Base-by-base conservation (phyloP, 306 rosid species). In the Lathyrus oleraceus region DNA sequence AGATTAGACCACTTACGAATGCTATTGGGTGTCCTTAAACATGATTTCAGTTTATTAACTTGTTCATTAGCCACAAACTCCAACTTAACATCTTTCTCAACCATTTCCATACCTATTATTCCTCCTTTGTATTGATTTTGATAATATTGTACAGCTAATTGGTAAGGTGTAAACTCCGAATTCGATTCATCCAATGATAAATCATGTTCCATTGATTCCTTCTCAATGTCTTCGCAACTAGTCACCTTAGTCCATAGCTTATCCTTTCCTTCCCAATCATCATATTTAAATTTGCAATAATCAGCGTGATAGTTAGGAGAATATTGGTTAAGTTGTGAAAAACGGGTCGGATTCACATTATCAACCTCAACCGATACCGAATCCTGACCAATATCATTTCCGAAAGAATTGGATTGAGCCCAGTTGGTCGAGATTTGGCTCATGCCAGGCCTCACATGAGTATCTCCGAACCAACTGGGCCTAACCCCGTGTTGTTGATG, bases 21-120 rank as follows among this genome's bases (percentile, higher is more conserved):
- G 44, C 87, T 81, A 9, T 76, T 78, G 1, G 83, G 79, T 76
- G 64, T 83, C 59, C 82, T 82, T 35, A 85, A 21, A 81, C 91
- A 85, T 8, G 93, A 78, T 82, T 78, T 86, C 76, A 79, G 35
- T 27, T 8, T 8, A 3, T 9, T 44, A 32, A 61, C n/a, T 9
- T 59, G 20, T 53, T 74, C 69, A 73, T 23, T 25, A 45, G 64
- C 36, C 66, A 52, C 72, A 64, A 13, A 51, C 51, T 53, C 65
- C 1, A 32, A 32, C 27, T 30, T 53, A 69, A 12, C 57, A 79
- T 62, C 38, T 11, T 79, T 36, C 65, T 68, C 64, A 8, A 9
- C 51, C 10, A 28, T 43, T 61, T 54, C 51, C 15, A 8, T 20
- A 13, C 23, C 53, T 8, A 39, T 13, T 8, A 39, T 13, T 27